Conservation (phyloP, 2,329 filamentous ascomycete genomes). For the Davidsoniella virescens region DNA sequence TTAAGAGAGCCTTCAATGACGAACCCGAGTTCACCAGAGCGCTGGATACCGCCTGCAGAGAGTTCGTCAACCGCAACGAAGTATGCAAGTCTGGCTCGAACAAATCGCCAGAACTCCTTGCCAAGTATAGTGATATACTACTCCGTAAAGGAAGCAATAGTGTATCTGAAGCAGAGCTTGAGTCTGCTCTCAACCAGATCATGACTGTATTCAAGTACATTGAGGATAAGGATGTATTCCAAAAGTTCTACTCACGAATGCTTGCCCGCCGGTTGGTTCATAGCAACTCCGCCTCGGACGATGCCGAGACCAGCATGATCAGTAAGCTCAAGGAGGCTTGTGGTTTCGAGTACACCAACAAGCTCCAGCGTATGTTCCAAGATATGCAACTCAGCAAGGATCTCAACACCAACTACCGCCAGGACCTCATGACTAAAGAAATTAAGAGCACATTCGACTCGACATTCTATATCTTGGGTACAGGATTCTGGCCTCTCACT, state of each 20-base stretch:
- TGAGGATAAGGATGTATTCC: slow-evolving; percentile 98
- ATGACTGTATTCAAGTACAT: slow-evolving; percentile 99
- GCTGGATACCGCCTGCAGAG: slow-evolving; percentile 88
- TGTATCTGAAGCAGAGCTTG: slow-evolving; percentile 84
- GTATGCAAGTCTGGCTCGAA: slow-evolving; percentile 88
- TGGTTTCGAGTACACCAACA: slow-evolving; percentile 98
- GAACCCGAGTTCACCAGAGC: slow-evolving; percentile 95
- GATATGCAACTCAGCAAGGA: slow-evolving; percentile 99
- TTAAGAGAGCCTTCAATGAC: slow-evolving; percentile 82
- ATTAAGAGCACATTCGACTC: slow-evolving; percentile 52
- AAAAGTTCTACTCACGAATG: slow-evolving; percentile 98
- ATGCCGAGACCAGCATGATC: slow-evolving; percentile 98
- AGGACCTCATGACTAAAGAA: slow-evolving; percentile 49
- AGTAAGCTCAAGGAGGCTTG: slow-evolving; percentile 97
- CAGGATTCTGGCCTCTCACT: slow-evolving; percentile 90
- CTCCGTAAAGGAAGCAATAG: slow-evolving; percentile 86
- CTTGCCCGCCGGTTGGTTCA: slow-evolving; percentile 87
- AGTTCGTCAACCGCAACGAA: slow-evolving; percentile 96
- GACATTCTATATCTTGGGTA: slow-evolving; percentile 82
- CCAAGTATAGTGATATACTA: slow-evolving; percentile 87
- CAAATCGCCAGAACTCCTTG: slow-evolving; percentile 83
- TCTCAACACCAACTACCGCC: slow-evolving; percentile 76
- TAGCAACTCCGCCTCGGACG: slow-evolving; percentile 86
- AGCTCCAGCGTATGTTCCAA: slow-evolving; percentile 98
- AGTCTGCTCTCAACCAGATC: slow-evolving; percentile 74